phyloP scores from a whole-genome alignment of 2,329 filamentous ascomycete species.

The Monilinia aucupariae region DNA sequence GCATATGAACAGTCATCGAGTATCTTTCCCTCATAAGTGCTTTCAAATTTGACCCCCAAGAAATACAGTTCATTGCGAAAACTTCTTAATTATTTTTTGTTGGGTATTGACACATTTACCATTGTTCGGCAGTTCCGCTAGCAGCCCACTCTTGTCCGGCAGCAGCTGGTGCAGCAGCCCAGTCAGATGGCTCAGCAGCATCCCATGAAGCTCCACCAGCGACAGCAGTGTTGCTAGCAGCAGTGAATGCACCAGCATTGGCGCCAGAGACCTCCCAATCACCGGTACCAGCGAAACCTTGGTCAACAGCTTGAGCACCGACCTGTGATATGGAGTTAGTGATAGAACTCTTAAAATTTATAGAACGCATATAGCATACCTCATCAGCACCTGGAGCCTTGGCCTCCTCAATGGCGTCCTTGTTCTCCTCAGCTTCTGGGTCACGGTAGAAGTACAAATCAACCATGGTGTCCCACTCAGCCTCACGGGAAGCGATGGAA shows the following conservation, averaged over 20 bases:
- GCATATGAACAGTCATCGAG: conserved; percentile 49
- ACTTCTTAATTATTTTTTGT: conserved; percentile 23
- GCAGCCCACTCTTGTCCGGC: conserved; percentile 47
- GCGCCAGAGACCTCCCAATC: conserved; percentile 74
- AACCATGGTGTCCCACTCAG: conserved; percentile 98
- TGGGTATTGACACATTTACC: conserved; percentile 31
- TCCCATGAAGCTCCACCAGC: conserved; percentile 58
- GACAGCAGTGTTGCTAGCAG: conserved; percentile 58
- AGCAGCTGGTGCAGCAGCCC: conserved; percentile 44
- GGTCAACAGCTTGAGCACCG: conserved; percentile 70
- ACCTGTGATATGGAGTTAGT: conserved; percentile 38
- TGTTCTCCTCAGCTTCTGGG: conserved; percentile 98
- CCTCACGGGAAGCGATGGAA: conserved; percentile 91
- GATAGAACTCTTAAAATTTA: too few species aligned
- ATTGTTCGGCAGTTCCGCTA: conserved; percentile 42
- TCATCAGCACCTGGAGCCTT: conserved; percentile 84
- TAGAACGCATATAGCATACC: neutral
- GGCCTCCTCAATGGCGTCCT: conserved; percentile 84
- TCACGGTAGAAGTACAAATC: conserved; percentile 99
- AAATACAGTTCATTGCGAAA: conserved; percentile 24
- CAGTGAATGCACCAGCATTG: conserved; percentile 51
- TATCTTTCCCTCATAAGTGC: conserved; percentile 99
- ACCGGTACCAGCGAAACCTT: conserved; percentile 62
- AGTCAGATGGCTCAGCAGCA: conserved; percentile 44
- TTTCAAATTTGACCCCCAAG: conserved; percentile 51